A percentile compares a stretch with the other conserved stretches of the same genome.
phyloP scores from a whole-genome alignment of 192 early-diverging fungal genomes.

The Phlyctochytrium planicorne region DNA sequence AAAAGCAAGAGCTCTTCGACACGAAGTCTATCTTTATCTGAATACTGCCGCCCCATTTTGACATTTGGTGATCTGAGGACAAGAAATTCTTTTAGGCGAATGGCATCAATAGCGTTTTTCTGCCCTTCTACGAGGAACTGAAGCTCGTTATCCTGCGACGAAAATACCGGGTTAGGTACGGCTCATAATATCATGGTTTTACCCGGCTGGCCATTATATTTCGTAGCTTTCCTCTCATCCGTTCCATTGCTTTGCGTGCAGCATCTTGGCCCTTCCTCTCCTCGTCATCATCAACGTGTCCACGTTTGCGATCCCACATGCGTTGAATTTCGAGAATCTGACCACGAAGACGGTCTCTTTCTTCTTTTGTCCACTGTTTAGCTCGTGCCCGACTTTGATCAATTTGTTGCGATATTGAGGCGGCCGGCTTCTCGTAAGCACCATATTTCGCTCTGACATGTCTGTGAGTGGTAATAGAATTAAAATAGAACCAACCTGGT shows the following conservation, averaged over 20 bases:
- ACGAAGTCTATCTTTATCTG: slow-evolving; percentile 37
- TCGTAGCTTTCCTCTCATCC: slow-evolving; percentile 39
- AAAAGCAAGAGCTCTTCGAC: slow-evolving; percentile 42
- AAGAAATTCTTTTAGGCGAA: slow-evolving; percentile 52
- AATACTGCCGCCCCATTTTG: slow-evolving; percentile 24
- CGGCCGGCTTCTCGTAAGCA: slow-evolving; percentile 31
- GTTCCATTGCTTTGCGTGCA: slow-evolving; percentile 29
- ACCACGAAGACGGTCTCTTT: slow-evolving; percentile 14
- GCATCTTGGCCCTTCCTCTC: slow-evolving; percentile 23
- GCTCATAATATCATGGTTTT: slow-evolving; percentile 5
- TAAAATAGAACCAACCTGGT: slow-evolving; percentile 7
- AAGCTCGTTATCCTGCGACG: slow-evolving; percentile 42
- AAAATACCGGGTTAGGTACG: background rate
- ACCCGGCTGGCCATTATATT: slow-evolving; percentile 33
- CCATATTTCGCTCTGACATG: background rate
- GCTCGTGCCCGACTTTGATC: slow-evolving; percentile 35
- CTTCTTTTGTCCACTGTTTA: slow-evolving; percentile 21
- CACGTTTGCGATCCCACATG: slow-evolving; percentile 30
- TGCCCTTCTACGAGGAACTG: slow-evolving; percentile 57
- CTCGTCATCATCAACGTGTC: slow-evolving; percentile 17
- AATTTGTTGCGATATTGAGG: slow-evolving; percentile 34
- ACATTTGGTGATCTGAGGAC: slow-evolving; percentile 18
- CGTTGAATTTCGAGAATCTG: slow-evolving; percentile 25
- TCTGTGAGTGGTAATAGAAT: background rate
- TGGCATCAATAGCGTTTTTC: slow-evolving; percentile 53